Conservation (phyloP, 2,329 filamentous ascomycete species). For the Penicillium sp. region DNA sequence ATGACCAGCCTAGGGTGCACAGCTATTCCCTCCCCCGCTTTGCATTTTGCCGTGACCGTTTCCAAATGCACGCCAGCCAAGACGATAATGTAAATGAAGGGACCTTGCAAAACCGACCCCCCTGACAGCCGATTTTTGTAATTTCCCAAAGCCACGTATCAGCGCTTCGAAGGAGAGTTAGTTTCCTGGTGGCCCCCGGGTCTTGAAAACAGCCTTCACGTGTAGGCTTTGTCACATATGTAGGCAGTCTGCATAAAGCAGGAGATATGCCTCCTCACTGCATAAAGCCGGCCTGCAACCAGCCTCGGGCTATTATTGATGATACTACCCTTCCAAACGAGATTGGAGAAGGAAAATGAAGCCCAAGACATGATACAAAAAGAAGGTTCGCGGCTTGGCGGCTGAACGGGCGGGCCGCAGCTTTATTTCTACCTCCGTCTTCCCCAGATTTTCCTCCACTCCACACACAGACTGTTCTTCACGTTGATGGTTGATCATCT, state of each 20-base stretch:
- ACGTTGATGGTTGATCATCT: not conserved
- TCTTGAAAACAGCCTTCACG: not conserved
- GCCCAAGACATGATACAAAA: no score
- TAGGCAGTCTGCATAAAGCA: not conserved
- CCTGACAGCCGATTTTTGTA: constrained; percentile 1
- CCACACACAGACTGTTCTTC: not conserved
- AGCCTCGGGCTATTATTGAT: not conserved
- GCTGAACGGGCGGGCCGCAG: not conserved
- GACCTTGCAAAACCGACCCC: not conserved
- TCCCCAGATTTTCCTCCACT: constrained; percentile 14
- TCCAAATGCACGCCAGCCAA: not conserved
- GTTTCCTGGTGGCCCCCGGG: not conserved
- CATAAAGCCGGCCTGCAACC: not conserved
- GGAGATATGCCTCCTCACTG: not conserved
- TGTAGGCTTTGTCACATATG: not conserved
- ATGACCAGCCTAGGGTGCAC: not conserved
- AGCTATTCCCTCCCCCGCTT: not conserved
- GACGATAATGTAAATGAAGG: no score
- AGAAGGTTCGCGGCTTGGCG: not conserved
- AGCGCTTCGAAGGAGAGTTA: not conserved
- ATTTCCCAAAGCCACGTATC: not conserved
- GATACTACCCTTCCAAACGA: not conserved
- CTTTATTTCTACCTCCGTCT: constrained; percentile 4
- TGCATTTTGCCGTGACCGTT: not conserved
- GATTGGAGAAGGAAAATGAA: not conserved